Base-by-base conservation (phyloP, 768 basidiomycete genomes). In the Tulasnella calospora region DNA sequence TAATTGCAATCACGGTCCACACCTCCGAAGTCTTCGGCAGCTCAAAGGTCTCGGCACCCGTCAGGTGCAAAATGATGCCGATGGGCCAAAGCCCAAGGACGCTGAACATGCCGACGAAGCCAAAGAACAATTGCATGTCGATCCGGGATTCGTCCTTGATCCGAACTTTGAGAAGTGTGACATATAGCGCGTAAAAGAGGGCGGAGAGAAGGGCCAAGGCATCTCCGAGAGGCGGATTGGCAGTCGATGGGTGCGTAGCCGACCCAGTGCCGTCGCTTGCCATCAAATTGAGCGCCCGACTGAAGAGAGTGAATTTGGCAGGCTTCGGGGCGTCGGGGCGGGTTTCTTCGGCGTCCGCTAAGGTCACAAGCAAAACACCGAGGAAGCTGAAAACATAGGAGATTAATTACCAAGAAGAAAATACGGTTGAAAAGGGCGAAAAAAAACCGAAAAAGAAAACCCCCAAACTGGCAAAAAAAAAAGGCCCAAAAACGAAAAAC, bases 41-140 rank as follows among this genome's bases (percentile, higher is more conserved):
- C 83, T 93, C 90, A 79, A 97, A 90, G n/a, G 84, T 82, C 82
- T 99, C 96, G 30, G 88, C 83, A 1, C 91, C 92, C 8, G 89
- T 85, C 46, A 90, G 83, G 83, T 98, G 94, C 55, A 99, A 88
- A 67, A 95, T 76, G 33, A 95, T 81, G 0, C 91, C 94, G 15
- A 95, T 84, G 0, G 95, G 94, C 90, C 94, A 93, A 79, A 89
- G 89, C 21, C 86, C 83, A 6, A 92, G 79, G 82, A 94, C 89
- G 83, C 94, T 97, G 86, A 94, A 94, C 19, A 95, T 85, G 13
- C 96, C 95, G 36, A 97, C 95, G 80, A 94, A 97, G 33, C 96
- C 96, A 82, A 98, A 96, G 86, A 98, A 96, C 38, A 96, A 87
- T 80, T 95, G 93, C 95, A 96, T 96, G 83, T 96, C 91, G 81